Evolutionary conservation across 768 basidiomycete species (phyloP), one percentile per base, ranked within the genome.

Genomic region (Neoboletus brunneissimus): DNA sequence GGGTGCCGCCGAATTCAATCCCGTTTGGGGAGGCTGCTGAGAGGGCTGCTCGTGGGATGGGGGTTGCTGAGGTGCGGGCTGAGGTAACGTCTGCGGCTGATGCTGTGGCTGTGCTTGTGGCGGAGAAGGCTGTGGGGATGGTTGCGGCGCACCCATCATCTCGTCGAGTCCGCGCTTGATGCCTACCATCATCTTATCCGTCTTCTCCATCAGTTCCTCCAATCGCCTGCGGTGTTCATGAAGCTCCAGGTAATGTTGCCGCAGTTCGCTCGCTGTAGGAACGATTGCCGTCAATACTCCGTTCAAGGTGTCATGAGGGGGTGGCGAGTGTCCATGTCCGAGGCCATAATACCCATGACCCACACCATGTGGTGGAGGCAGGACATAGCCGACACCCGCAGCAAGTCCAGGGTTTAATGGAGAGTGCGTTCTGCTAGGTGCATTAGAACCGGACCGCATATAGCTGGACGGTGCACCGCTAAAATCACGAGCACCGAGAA

Each of bases 91-190:
- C 49, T 70, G 68, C 3, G 54, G 32, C 32, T 61, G 68, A 16
- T 62, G 67, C 15, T 64, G 66, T 12, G 66, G 59, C 60, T 68
- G 70, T 64, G 57, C 45, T 37, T 52, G 66, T 12, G 58, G 46
- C 23, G 54, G 66, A 20, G 67, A 56, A 0, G 58, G 54, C 64
- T 63, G 66, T 5, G 63, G 55, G 41, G 68, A 48, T 31, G 63
- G 66, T 45, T 63, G 73, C 48, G 69, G 61, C 37, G 59, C 61
- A 43, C 62, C 79, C 62, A 81, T 76, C 82, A 89, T 84, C 67
- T 92, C 89, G 53, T 91, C 90, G 63, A 93, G 75, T 23, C 84
- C 87, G 61, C 85, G 79, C 76, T 84, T 84, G 67, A 93, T 75
- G 23, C 85, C 83, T 37, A 74, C 78, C 79, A 93, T 84, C 74